A percentile compares a stretch with the other conserved stretches of the same genome.
phyloP scores from a whole-genome alignment of 2,329 filamentous ascomycete species.

The Kalmusia sp. region DNA sequence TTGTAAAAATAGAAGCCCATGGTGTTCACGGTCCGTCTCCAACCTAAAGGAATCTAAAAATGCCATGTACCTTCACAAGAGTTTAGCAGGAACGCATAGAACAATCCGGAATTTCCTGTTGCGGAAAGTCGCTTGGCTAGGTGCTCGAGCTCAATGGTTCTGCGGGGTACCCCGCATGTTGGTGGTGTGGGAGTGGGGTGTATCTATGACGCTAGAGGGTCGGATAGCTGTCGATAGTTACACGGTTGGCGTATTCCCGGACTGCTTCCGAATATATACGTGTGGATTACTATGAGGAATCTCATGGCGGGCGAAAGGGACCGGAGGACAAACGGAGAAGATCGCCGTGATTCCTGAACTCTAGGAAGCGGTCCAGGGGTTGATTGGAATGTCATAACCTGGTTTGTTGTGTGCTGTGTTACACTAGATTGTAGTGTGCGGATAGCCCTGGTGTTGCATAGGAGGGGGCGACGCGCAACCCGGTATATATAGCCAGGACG shows the following conservation, averaged over 20 bases:
- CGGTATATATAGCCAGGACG: conserved; percentile 3
- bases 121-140: background rate
- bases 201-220: conserved; percentile 7
- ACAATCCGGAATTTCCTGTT: background rate
- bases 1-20: background rate
- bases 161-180: conserved; percentile 12
- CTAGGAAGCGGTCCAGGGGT: background rate
- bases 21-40: background rate
- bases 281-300: background rate
- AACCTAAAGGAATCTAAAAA: background rate
- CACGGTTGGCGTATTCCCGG: conserved; percentile 4
- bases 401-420: background rate
- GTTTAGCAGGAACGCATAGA: background rate
- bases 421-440: background rate
- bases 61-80: background rate
- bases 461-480: background rate
- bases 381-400: conserved; percentile 1
- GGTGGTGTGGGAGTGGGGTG: conserved; percentile 10
- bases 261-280: conserved; percentile 1
- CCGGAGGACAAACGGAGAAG: background rate
- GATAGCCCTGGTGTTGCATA: background rate
- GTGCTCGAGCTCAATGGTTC: background rate
- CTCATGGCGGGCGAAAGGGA: background rate
- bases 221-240: conserved; percentile 5
- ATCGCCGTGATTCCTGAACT: background rate